These are phyloP conservation scores for Suhomyces sp. DNA, from an alignment of 805 yeast genomes.

Conservation along the genomic window DNA sequence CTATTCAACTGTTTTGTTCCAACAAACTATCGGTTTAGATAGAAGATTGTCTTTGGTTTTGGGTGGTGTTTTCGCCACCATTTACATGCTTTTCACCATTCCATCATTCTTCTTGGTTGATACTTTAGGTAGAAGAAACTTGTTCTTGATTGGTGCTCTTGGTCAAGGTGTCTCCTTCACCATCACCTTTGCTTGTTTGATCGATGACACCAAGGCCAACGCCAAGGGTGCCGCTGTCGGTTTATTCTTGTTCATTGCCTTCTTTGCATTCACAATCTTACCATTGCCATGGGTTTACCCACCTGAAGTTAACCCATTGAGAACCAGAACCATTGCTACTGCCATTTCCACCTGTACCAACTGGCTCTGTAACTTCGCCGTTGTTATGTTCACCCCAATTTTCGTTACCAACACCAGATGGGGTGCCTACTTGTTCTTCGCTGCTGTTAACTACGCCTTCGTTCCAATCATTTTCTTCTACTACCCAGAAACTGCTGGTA, in stretches of 20 bases:
- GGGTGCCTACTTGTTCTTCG: slow-evolving; percentile 45
- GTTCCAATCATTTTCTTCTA: slow-evolving; percentile 42
- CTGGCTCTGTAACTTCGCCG: slow-evolving; percentile 46
- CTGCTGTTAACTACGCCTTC: slow-evolving; percentile 36
- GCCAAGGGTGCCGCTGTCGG: slow-evolving; percentile 49
- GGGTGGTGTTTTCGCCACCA: slow-evolving; percentile 65
- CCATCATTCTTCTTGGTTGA: slow-evolving; percentile 45
- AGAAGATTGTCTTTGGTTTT: slow-evolving; percentile 56
- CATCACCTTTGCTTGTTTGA: slow-evolving; percentile 43
- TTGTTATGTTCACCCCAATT: slow-evolving; percentile 47
- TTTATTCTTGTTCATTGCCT: slow-evolving; percentile 43
- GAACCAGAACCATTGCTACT: slow-evolving; percentile 46
- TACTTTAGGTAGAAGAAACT: slow-evolving; percentile 46
- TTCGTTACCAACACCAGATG: slow-evolving; percentile 38
- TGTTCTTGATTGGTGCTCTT: slow-evolving; percentile 42
- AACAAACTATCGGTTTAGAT: slow-evolving; percentile 48
- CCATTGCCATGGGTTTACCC: slow-evolving; percentile 50
- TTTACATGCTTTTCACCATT: slow-evolving; percentile 55
- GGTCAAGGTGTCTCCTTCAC: slow-evolving; percentile 43
- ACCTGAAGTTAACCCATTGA: slow-evolving; percentile 47
- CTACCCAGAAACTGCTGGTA: slow-evolving; percentile 48
- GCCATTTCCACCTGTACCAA: slow-evolving; percentile 46
- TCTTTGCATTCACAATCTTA: slow-evolving; percentile 45
- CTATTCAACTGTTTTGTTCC: slow-evolving; percentile 58
- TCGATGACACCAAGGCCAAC: slow-evolving; percentile 27